Base-by-base conservation (phyloP, 208 protist genomes). In the Leishmania gerbilli region DNA sequence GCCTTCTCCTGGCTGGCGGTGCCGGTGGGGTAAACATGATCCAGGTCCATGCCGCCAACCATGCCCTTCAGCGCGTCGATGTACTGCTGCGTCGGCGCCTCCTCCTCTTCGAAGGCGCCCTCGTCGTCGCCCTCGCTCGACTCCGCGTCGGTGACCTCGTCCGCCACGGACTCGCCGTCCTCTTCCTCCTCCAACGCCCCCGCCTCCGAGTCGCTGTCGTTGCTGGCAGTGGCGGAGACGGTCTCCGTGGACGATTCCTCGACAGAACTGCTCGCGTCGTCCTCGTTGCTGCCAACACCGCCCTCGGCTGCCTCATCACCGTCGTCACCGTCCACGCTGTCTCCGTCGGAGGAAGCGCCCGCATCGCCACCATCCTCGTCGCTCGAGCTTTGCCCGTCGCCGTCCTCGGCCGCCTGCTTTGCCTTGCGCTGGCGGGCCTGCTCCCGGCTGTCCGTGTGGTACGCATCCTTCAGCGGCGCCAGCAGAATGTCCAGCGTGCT, bases 71-170 rank as follows among this genome's bases (percentile, higher is more conserved):
- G 79, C 0, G 91, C 91, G 15, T 95, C 87, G 68, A 97, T 90
- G 86, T 95, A 97, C 80, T 96, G 85, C 85, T 96, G 89, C 67
- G 95, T 97, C 42, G 95, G 90, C 42, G 89, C 79, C 84, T 97
- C 94, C 62, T 96, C 94, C 40, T 94, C 91, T 37, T 92, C 89
- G 27, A 88, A 81, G n/a, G 75, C 83, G 4, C 84, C 81, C 4
- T 79, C 84, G 1, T 84, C 82, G 40, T 78, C 84, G 1, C 45
- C 60, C 65, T 40, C 84, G 56, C 56, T 76, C 27, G 6, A 74
- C 24, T 86, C 72, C 27, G 49, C 76, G 15, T 65, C 79, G 49
- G 60, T 79, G 9, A 75, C 49, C 34, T 85, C 84, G 27, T 58
- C 74, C 42, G 80, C 80, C n/a, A 56, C 81, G 3, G 24, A 82